Conservation (phyloP, 164 flowering plant genomes). For the Macadamia tetraphylla region DNA sequence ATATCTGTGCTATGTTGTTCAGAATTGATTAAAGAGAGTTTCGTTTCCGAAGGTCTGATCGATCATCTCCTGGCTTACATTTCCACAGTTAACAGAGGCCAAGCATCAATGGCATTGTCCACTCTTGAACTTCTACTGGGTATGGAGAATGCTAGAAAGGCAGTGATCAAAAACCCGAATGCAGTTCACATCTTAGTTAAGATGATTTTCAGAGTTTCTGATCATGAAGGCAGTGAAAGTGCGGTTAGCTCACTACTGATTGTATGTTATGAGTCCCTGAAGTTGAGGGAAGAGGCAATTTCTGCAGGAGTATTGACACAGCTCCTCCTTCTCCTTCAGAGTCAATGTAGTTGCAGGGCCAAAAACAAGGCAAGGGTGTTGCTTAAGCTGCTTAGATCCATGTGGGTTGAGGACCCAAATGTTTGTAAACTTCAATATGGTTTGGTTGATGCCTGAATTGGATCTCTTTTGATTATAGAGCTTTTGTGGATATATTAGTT, state of each 20-base stretch:
- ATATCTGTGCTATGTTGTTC: conserved; percentile 32
- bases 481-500: too few relatives aligned
- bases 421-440: conserved; percentile 10
- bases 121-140: conserved; percentile 38
- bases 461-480: too few relatives aligned
- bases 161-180: conserved; percentile 22
- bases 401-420: conserved; percentile 28
- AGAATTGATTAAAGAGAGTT: conserved; percentile 22
- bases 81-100: conserved; percentile 9
- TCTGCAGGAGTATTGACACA: conserved; percentile 51
- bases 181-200: conserved; percentile 44
- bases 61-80: conserved; percentile 35
- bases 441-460: too few relatives aligned
- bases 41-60: conserved; percentile 32
- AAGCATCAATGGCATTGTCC: conserved; percentile 28
- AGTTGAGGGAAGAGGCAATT: conserved; percentile 43
- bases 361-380: conserved; percentile 59
- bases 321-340: conserved; percentile 58
- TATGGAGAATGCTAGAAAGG: conserved; percentile 34
- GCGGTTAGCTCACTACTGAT: conserved; percentile 41
- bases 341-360: conserved; percentile 49
- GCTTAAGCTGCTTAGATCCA: conserved; percentile 61
- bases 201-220: conserved; percentile 59
- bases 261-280: conserved; percentile 32
- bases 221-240: conserved; percentile 56